Percentiles rank a stretch among this genome's conserved stretches.
Evolutionary conservation across 106 monocot species (phyloP).

Genomic region (Xerophyta viscosa): DNA sequence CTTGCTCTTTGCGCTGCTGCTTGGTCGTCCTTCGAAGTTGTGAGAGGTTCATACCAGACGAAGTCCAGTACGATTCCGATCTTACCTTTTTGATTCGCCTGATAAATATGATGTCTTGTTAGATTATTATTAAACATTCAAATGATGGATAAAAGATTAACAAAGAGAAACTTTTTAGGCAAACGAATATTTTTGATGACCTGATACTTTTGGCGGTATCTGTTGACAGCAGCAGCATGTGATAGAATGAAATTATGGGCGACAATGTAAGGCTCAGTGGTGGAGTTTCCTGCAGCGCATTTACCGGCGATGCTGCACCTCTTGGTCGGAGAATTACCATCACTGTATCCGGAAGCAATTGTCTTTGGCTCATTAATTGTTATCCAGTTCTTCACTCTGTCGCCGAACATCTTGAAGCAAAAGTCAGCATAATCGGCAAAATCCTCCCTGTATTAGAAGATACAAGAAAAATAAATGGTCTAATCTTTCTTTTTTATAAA

Average conservation of each 20-base stretch:
- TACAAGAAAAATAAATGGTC: too few species aligned
- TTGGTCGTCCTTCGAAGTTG: conserved; percentile 49
- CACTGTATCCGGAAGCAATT: conserved; percentile 81
- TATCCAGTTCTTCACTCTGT: conserved; percentile 95
- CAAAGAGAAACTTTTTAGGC: too few species aligned
- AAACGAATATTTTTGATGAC: too few species aligned
- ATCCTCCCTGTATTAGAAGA: conserved; percentile 33
- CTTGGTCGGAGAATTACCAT: conserved; percentile 63
- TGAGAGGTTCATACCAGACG: conserved; percentile 90
- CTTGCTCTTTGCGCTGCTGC: conserved; percentile 90
- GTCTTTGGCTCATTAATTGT: conserved; percentile 92
- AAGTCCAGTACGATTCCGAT: conserved; percentile 94
- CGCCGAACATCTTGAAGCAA: conserved; percentile 90
- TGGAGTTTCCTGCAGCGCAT: conserved; percentile 64
- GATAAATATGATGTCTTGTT: not conserved
- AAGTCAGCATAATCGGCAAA: conserved; percentile 85
- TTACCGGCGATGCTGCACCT: conserved; percentile 81
- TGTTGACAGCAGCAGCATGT: conserved; percentile 74
- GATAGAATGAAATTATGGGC: conserved; percentile 77
- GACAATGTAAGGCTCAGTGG: conserved; percentile 88
- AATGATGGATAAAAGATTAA: too few species aligned
- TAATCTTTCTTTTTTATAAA: too few species aligned
- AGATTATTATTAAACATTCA: too few species aligned
- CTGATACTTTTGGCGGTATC: conserved; percentile 88
- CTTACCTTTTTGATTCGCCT: conserved; percentile 79